These are phyloP conservation scores for Saccharomycopsis babjevae DNA, from an alignment of 805 yeast species.

Conservation along the genomic window DNA sequence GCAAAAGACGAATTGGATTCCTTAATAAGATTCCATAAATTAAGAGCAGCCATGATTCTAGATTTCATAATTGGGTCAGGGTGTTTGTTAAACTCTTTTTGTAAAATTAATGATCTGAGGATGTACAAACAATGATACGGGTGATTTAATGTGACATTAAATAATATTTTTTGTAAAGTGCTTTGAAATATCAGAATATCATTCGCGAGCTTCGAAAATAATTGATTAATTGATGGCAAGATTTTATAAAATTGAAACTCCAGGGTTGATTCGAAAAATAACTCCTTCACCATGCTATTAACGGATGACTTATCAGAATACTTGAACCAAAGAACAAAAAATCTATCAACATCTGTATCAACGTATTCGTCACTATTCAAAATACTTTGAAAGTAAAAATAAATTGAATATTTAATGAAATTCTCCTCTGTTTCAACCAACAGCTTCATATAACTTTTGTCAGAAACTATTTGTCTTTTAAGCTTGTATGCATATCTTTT, in stretches of 20 bases:
- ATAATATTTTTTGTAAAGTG: conserved; percentile 38
- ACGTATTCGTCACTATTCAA: conserved; percentile 33
- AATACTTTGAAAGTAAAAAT: conserved; percentile 50
- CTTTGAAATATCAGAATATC: conserved; percentile 46
- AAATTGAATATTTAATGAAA: conserved; percentile 45
- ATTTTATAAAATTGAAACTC: conserved; percentile 45
- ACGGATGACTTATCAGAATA: conserved; percentile 37
- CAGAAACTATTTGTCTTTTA: conserved; percentile 38
- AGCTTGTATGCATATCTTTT: conserved; percentile 41
- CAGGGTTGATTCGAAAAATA: conserved; percentile 27
- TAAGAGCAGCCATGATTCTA: conserved; percentile 42
- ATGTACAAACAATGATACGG: conserved; percentile 69
- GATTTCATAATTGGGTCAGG: conserved; percentile 33
- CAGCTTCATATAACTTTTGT: conserved; percentile 34
- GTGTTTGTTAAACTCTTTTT: conserved; percentile 25
- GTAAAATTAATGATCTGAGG: conserved; percentile 45
- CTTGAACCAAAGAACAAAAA: conserved; percentile 78
- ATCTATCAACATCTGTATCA: conserved; percentile 57
- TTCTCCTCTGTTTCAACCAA: conserved; percentile 30
- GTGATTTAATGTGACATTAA: conserved; percentile 39
- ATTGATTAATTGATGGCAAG: conserved; percentile 74
- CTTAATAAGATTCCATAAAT: conserved; percentile 29
- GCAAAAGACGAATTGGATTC: conserved; percentile 22
- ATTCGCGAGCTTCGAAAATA: conserved; percentile 55
- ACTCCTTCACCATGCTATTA: conserved; percentile 31